Percentiles rank a stretch among this genome's conserved stretches.
Conservation (phyloP, 371 early-diverging fungal species). For the Sporodiniella umbellata region DNA sequence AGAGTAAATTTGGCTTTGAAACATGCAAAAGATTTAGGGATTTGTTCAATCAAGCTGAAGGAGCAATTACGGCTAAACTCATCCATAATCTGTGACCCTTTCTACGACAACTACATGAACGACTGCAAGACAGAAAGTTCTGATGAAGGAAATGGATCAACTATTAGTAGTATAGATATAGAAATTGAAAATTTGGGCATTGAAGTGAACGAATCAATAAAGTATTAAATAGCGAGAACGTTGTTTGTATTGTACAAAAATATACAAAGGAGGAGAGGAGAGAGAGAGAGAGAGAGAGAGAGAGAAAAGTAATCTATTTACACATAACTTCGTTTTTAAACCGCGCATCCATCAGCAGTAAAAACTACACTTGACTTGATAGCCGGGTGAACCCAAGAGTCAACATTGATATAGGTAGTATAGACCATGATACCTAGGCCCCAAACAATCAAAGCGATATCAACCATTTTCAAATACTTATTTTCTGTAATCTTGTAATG, state of each 20-base stretch:
- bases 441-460: constrained; percentile 46
- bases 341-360: not conserved
- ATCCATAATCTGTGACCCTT: not conserved
- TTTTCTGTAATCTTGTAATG: constrained; percentile 54
- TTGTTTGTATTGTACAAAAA: not conserved
- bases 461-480: constrained; percentile 27
- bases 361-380: not conserved
- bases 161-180: not conserved
- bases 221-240: too few species aligned
- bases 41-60: not conserved
- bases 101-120: not conserved
- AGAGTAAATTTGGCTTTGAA: constrained; percentile 9
- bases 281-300: not conserved
- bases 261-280: not conserved
- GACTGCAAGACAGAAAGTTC: not conserved
- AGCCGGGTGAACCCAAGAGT: constrained; percentile 35
- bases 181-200: constrained; percentile 2
- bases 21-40: not conserved
- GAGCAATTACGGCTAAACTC: not conserved
- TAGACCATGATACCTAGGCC: constrained; percentile 53
- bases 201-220: not conserved
- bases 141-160: not conserved
- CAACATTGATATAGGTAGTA: constrained; percentile 33
- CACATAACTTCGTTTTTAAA: not conserved
- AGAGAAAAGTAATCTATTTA: not conserved